A percentile compares a stretch with the other conserved stretches of the same genome.
Evolutionary conservation across 2,329 filamentous ascomycete genomes (phyloP).

Genomic region (Pyrenochaeta sp.): DNA sequence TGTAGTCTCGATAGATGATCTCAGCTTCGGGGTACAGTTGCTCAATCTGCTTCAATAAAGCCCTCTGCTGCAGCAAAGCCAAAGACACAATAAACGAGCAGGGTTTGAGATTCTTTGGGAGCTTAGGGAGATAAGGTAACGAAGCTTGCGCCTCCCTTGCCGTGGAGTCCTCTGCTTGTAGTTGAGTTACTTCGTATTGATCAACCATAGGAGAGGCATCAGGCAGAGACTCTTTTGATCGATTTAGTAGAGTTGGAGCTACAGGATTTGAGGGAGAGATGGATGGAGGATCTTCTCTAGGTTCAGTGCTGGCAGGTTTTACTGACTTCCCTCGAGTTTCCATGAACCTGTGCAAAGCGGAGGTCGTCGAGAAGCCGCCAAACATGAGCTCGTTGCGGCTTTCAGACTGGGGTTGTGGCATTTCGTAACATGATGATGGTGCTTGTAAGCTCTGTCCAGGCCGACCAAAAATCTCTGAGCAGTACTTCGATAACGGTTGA

Average conservation of each 20-base stretch:
- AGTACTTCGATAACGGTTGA: background rate
- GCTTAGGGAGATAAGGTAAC: constrained; percentile 33
- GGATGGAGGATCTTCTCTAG: background rate
- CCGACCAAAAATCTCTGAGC: background rate
- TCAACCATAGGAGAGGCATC: background rate
- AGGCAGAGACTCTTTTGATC: background rate
- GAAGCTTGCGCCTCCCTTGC: background rate
- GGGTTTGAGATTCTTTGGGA: constrained; percentile 27
- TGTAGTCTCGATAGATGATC: constrained; percentile 70
- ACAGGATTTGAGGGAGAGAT: no score
- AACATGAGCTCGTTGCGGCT: constrained; percentile 38
- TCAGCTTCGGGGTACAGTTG: constrained; percentile 58
- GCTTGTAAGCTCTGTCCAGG: background rate
- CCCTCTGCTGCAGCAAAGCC: constrained; percentile 54
- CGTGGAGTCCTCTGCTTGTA: background rate
- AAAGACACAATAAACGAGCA: constrained; percentile 63
- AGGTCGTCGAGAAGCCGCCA: constrained; percentile 52
- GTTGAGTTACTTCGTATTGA: background rate
- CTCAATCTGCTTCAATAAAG: constrained; percentile 62
- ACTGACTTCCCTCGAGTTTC: constrained; percentile 52
- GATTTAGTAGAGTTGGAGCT: background rate
- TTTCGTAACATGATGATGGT: background rate
- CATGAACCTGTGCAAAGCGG: constrained; percentile 62
- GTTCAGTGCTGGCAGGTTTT: background rate
- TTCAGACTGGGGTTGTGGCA: background rate